Percentiles rank a stretch among this genome's conserved stretches.
phyloP scores from a whole-genome alignment of 2,329 filamentous ascomycete genomes.

The Dothidotthia symphoricarpi region DNA sequence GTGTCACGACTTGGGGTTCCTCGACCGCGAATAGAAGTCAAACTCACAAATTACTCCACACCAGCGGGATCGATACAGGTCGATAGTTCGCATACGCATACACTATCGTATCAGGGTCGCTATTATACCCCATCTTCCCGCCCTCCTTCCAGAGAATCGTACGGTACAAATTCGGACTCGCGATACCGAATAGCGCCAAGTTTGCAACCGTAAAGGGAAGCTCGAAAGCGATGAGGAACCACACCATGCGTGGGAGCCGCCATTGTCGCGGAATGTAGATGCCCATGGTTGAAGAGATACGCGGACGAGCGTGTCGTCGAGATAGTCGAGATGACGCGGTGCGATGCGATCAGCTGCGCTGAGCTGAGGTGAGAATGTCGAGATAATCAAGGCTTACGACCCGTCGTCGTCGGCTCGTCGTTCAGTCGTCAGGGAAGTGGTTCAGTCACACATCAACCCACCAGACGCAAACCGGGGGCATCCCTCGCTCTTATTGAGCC shows the following conservation, averaged over 20 bases:
- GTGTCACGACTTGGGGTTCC: too few species aligned
- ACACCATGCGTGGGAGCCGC: constrained; percentile 53
- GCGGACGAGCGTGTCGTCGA: too few species aligned
- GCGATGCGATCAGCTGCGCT: constrained; percentile 3
- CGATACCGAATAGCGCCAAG: constrained; percentile 70
- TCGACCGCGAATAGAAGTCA: not conserved
- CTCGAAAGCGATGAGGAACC: constrained; percentile 63
- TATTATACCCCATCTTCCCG: constrained; percentile 69
- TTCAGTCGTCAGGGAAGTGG: too few species aligned
- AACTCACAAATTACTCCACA: constrained; percentile 72
- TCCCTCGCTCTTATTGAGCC: constrained; percentile 26
- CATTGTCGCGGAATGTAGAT: constrained; percentile 47
- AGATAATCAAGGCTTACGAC: too few species aligned
- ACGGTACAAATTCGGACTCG: constrained; percentile 70
- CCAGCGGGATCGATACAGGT: constrained; percentile 61
- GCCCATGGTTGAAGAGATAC: too few species aligned
- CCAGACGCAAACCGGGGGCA: constrained; percentile 19
- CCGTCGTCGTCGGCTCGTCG: too few species aligned
- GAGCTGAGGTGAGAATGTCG: too few species aligned
- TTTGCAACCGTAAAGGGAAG: constrained; percentile 63
- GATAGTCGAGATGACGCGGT: too few species aligned
- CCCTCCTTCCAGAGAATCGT: constrained; percentile 72
- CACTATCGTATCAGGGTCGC: constrained; percentile 65
- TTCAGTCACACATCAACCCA: too few species aligned
- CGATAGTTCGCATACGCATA: constrained; percentile 73